Conservation (phyloP, 2,329 filamentous ascomycete genomes). For the Phialocephala sp. region DNA sequence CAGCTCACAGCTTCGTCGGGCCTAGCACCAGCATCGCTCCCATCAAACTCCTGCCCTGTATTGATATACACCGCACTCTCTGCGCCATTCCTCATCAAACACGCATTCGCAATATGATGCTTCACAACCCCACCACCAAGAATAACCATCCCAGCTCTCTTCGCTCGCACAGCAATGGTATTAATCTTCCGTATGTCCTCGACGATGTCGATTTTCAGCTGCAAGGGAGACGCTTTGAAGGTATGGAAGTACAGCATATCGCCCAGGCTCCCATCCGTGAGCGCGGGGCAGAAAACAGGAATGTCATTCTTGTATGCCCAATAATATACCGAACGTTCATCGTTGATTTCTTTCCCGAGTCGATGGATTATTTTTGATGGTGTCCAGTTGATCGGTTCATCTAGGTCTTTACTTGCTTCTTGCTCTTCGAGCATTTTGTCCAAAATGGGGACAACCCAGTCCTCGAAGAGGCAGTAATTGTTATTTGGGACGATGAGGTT, state of each 20-base stretch:
- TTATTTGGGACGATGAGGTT: slow-evolving; percentile 95
- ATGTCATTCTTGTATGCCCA: slow-evolving; percentile 98
- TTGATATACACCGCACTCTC: slow-evolving; percentile 98
- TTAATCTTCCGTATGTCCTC: slow-evolving; percentile 94
- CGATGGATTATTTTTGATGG: slow-evolving; percentile 90
- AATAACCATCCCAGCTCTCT: slow-evolving; percentile 92
- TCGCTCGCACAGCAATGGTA: slow-evolving; percentile 85
- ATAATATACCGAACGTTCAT: slow-evolving; percentile 87
- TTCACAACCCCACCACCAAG: slow-evolving; percentile 95
- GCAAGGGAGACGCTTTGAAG: slow-evolving; percentile 82
- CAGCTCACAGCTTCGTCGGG: slow-evolving; percentile 98
- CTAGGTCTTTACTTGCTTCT: slow-evolving; percentile 74
- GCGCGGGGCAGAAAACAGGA: slow-evolving; percentile 92
- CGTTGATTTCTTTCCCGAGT: slow-evolving; percentile 90
- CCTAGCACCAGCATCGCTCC: slow-evolving; percentile 91
- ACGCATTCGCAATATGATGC: slow-evolving; percentile 98
- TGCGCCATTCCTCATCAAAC: slow-evolving; percentile 95
- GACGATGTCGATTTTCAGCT: slow-evolving; percentile 88
- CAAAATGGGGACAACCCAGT: slow-evolving; percentile 96
- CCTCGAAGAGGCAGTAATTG: slow-evolving; percentile 97
- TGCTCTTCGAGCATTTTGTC: slow-evolving; percentile 94
- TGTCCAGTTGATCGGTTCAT: slow-evolving; percentile 84
- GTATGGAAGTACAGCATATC: slow-evolving; percentile 99
- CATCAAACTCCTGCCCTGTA: slow-evolving; percentile 96
- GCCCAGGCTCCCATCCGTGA: slow-evolving; percentile 93